Evolutionary conservation across 805 yeast genomes (phyloP).

Genomic region (Kluyveromyces wickerhamii): DNA sequence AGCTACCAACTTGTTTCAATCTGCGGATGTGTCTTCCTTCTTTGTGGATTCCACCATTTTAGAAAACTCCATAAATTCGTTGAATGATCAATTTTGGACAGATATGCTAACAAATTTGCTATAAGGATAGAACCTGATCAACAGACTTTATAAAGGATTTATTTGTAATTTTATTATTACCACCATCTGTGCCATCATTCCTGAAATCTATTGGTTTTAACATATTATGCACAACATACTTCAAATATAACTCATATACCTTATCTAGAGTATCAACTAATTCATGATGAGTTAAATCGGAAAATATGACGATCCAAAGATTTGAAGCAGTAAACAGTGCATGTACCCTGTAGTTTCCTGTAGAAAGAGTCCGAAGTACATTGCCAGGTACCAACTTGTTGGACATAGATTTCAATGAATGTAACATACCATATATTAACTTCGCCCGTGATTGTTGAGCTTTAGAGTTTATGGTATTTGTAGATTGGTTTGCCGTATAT

Average conservation of each 20-base stretch:
- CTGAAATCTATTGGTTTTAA: slow-evolving; percentile 29
- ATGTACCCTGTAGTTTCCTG: slow-evolving; percentile 73
- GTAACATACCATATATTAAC: slow-evolving; percentile 76
- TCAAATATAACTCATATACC: slow-evolving; percentile 27
- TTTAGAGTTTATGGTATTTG: slow-evolving; percentile 41
- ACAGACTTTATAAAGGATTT: slow-evolving; percentile 21
- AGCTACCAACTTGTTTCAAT: background rate
- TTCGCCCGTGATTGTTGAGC: slow-evolving; percentile 67
- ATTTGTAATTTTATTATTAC: slow-evolving; percentile 18
- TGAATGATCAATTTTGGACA: slow-evolving; percentile 69
- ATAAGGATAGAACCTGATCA: slow-evolving; percentile 23
- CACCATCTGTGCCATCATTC: slow-evolving; percentile 17
- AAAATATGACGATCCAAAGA: slow-evolving; percentile 62
- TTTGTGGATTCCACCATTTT: slow-evolving; percentile 3
- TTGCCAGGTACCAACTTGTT: slow-evolving; percentile 38
- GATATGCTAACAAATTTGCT: slow-evolving; percentile 31
- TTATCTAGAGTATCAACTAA: slow-evolving; percentile 24
- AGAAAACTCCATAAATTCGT: slow-evolving; percentile 29
- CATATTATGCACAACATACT: slow-evolving; percentile 24
- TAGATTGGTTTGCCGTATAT: slow-evolving; percentile 39
- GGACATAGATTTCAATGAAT: slow-evolving; percentile 70
- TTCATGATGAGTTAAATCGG: slow-evolving; percentile 42
- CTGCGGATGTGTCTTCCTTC: slow-evolving; percentile 2
- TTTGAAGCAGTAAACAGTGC: slow-evolving; percentile 74
- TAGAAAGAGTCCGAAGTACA: slow-evolving; percentile 38